A percentile compares a stretch with the other conserved stretches of the same genome.
These are phyloP conservation scores for Nyctanthes arbortristis DNA, from an alignment of 257 asterid genomes.

Conservation along the genomic window DNA sequence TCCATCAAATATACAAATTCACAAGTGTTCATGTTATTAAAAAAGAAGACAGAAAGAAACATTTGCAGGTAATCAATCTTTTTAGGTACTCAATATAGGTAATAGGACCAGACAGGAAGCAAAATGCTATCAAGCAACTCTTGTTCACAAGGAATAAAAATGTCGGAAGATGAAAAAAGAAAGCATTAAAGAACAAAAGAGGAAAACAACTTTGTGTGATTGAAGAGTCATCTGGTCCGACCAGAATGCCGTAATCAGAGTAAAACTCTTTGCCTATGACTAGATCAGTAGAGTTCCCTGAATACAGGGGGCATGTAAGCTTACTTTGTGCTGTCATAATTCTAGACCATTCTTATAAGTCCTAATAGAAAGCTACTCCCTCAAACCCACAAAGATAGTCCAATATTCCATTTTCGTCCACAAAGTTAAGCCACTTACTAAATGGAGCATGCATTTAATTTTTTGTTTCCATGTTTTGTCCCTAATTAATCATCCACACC, in stretches of 20 bases:
- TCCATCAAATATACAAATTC: neutral
- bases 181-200: neutral
- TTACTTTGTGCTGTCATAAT: neutral
- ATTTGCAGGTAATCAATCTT: slow-evolving; percentile 11
- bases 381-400: too few relatives aligned
- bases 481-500: too few relatives aligned
- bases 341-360: neutral
- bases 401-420: too few relatives aligned
- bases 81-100: slow-evolving; percentile 5
- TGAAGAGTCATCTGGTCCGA: neutral
- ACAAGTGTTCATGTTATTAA: neutral
- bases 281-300: neutral
- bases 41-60: too few relatives aligned
- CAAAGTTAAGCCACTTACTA: too few relatives aligned
- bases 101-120: slow-evolving; percentile 7
- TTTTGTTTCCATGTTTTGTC: too few relatives aligned
- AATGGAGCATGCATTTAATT: too few relatives aligned
- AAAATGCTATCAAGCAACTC: slow-evolving; percentile 6
- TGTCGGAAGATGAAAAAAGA: neutral
- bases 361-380: too few relatives aligned
- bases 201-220: neutral
- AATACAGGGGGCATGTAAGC: neutral
- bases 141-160: neutral
- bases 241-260: neutral
- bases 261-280: neutral